Conservation (phyloP, 192 early-diverging fungal species). For the Coemansia sp. region DNA sequence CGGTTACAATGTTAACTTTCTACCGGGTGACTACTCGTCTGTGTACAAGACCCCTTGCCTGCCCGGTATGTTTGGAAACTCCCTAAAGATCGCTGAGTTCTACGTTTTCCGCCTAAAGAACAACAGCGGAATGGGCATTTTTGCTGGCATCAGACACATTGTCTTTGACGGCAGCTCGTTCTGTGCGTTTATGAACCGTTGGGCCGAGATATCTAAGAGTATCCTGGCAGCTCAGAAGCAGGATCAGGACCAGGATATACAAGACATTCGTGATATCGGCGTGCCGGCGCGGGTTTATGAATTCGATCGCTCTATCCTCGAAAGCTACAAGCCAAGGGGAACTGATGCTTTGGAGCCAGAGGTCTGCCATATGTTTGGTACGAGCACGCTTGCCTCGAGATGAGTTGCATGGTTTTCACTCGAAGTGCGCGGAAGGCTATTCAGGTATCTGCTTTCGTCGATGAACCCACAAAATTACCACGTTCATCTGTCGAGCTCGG, state of each 20-base stretch:
- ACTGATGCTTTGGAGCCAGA: not conserved
- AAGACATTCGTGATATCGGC: too few species aligned
- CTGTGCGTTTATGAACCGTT: not conserved
- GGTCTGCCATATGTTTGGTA: not conserved
- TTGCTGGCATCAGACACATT: not conserved
- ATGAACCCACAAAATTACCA: not conserved
- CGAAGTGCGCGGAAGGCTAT: not conserved
- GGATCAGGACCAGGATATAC: not conserved
- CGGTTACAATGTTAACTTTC: constrained; percentile 6
- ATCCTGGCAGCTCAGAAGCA: not conserved
- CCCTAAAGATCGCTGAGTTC: not conserved
- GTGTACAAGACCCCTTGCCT: not conserved
- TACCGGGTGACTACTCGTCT: constrained; percentile 6
- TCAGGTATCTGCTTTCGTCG: not conserved
- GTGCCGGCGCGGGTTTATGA: not conserved
- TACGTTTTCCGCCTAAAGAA: constrained; percentile 2
- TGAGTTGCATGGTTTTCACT: not conserved
- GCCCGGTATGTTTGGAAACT: not conserved
- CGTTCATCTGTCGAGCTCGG: not conserved
- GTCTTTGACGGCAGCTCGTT: not conserved
- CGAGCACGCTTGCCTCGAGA: not conserved
- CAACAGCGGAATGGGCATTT: not conserved
- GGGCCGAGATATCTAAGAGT: not conserved
- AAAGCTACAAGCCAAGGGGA: not conserved
- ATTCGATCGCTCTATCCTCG: not conserved